Percentiles rank a stretch among this genome's conserved stretches.
Conservation (phyloP, 306 rosid species). For the Aeschynomene evenia region DNA sequence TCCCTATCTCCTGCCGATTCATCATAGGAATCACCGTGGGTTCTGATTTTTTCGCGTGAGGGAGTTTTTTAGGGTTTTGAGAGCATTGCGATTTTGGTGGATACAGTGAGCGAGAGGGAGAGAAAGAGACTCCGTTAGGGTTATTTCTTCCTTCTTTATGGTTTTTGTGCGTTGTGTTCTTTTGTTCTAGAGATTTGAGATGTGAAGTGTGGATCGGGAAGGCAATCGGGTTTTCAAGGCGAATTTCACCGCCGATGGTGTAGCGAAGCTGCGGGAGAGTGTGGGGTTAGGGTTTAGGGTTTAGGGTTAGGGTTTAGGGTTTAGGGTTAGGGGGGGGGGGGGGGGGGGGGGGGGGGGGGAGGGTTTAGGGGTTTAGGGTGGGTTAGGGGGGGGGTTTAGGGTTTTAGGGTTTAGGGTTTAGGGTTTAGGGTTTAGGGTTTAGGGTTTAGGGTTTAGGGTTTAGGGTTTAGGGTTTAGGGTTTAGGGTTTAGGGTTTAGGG, state of each 20-base stretch:
- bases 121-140: slow-evolving; percentile 44
- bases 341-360: neutral
- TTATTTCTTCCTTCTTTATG: slow-evolving; percentile 32
- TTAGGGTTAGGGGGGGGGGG: slow-evolving; percentile 4
- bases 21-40: neutral
- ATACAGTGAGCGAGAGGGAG: neutral
- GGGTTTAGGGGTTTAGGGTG: slow-evolving; percentile 14
- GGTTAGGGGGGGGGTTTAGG: neutral
- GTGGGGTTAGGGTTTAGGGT: slow-evolving; percentile 38
- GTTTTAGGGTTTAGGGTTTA: neutral
- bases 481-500: too few relatives aligned
- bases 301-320: neutral
- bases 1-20: slow-evolving; percentile 7
- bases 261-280: slow-evolving; percentile 50
- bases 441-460: neutral
- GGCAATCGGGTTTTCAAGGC: slow-evolving; percentile 59
- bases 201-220: slow-evolving; percentile 79
- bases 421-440: slow-evolving; percentile 6
- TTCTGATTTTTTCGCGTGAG: neutral
- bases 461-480: too few relatives aligned
- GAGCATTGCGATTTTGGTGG: slow-evolving; percentile 27
- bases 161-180: neutral
- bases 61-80: slow-evolving; percentile 47
- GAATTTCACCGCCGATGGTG: slow-evolving; percentile 63
- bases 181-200: slow-evolving; percentile 25